Evolutionary conservation across 192 early-diverging fungal genomes (phyloP), one percentile per base, ranked within the genome.

Genomic region (Coemansia reversa): DNA sequence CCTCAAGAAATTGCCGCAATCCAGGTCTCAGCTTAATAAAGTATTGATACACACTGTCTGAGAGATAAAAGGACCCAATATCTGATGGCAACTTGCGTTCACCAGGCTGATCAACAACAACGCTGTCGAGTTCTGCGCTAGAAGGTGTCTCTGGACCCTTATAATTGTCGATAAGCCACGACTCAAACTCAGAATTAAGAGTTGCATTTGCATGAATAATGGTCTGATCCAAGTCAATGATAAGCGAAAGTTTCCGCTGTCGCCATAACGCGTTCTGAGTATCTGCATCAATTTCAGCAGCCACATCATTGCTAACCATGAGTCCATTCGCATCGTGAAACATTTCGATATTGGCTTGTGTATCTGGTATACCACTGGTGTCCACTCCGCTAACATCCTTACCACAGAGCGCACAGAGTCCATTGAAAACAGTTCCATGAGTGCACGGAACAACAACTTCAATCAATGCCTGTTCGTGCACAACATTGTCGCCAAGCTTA

Each of bases 221-320:
- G 1, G 97, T 99, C 76, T 96, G 94, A 75, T 99, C 97, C 51
- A 99, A 84, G 84, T 99, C 97, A 19, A 99, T 85, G 55, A 99
- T 89, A 23, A 99, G 76, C 4, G 91, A 93, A 45, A 99, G 84
- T 67, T 90, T 93, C 54, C 84, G 73, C 28, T 82, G 83, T 3
- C 75, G 65, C 58, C 89, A 62, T 51, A 99, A 76, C 63, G 90
- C 81, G 22, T 65, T 35, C 25, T 65, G 60, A 45, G 63, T 66
- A 27, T 74, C 60, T 1, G 57, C 60, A 27, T 64, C 68, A 22
- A 70, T 55, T 24, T 58, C 47, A 28, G 66, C 58, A 11, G 59
- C 69, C 42, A 74, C 51, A 18, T 70, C 65, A 45, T 63, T 58
- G 60, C 86, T 88, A 28, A 94, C 90, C 20, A 82, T 87, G 4